Base-by-base conservation (phyloP, 495 filamentous ascomycete species). In the Pseudevernia furfuracea region DNA sequence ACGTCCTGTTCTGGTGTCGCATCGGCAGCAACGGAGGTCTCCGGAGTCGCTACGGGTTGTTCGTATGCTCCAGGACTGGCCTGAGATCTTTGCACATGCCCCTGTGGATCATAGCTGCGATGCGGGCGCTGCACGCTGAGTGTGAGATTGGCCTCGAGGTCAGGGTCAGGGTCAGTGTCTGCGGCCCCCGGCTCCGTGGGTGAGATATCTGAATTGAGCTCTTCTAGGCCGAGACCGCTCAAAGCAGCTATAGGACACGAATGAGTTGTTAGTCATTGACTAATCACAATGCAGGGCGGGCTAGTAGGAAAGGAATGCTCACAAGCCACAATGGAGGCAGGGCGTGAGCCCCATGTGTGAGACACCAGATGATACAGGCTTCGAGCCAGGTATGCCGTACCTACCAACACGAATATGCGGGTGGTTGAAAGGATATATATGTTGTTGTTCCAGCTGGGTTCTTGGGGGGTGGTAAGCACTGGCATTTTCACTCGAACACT, bases 21-120 rank as follows among this genome's bases (percentile, higher is more conserved):
- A 28, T 14, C 15, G 48, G 25, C 48, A 12, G 48, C 48, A 52
- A 30, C 7, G 11, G 10, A 30, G 2, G 48, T 1, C 25, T 30
- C 25, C 15, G 48, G 25, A 17, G 4, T 14, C 10, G 1, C 48
- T 12, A 30, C 4, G 48, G 4, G 23, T 75, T 48, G 71, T 69
- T 55, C 80, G 80, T 65, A 83, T 76, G 48, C 81, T 25, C 4
- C 12, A 60, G 3, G 36, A 19, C 5, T 60, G 36, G 39, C 38
- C 30, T 32, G 30, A 32, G 21, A 32, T 44, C 34, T 30, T 39
- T 60, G 23, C 8, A 5, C 6, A 28, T 19, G 38, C 3, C 1
- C 11, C 9, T 44, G 38, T 30, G 58, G 58, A 46, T 44, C 23
- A 44, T 30, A 21, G 25, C 38, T 11, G 17, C 8, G 38, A 5